Base-by-base conservation (phyloP, 768 basidiomycete genomes). In the Podaxis rugospora region DNA sequence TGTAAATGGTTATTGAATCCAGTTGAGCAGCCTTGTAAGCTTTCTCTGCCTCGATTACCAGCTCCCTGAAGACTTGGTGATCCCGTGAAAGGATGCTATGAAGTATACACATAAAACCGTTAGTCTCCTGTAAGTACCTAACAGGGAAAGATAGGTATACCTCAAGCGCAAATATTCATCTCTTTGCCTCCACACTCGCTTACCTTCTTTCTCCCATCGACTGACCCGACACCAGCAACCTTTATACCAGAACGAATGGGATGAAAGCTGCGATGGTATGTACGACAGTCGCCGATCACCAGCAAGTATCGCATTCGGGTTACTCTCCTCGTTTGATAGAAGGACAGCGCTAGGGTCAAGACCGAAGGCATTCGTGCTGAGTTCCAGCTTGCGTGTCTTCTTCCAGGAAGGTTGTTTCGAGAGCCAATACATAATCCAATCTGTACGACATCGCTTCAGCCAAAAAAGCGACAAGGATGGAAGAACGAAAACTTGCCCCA, bases 371-470 rank as follows among this genome's bases (percentile, higher is more conserved):
- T 44, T 65, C 4, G 84, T 86, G 65, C 75, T 80, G 39, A 87
- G 73, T 49, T 83, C 71, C 27, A 88, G 74, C 59, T 80, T 77
- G 6, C 85, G 80, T 5, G 83, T 79, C 39, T 71, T 63, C 54
- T 79, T 72, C 85, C 85, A 89, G n/a, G 80, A 74, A 18, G 84
- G 79, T 44, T 84, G 83, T 55, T 78, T 77, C 3, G 86, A 83
- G 0, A 90, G 70, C 88, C 89, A 91, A 42, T 79, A 71, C 79
- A 89, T 80, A 66, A 90, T 77, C 89, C 89, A 91, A 40, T 80
- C 87, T 89, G 59, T 27, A 40, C 40, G 51, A 35, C 32, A 35
- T 32, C 2, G 44, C 47, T 37, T 39, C 16, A 56, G 47, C 14
- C 2, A 18, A 7, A 3, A 9, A 16, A n/a, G 18, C 6, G 14